Base-by-base conservation (phyloP, 768 basidiomycete species). In the Leccinum arenicola region DNA sequence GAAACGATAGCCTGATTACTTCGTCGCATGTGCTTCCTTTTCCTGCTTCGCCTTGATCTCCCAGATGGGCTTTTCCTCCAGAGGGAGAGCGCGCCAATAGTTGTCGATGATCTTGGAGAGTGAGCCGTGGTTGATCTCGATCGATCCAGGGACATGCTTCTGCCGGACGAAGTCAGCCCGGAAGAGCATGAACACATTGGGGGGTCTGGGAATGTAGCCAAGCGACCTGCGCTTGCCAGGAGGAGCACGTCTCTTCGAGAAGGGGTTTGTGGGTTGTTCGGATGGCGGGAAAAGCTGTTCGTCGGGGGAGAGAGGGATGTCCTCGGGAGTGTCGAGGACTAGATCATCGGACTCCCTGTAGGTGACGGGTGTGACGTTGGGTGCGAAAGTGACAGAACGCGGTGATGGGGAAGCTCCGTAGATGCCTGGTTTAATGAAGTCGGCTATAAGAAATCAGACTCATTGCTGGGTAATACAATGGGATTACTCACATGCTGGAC, bases 1-100 rank as follows among this genome's bases (percentile, higher is more conserved):
- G 72, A 80, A 82, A 35, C 77, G 75, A 52, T 81, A 92, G 62
- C 89, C 81, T 1, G 90, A 90, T 69, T 88, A 89, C 59, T 74
- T 77, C 40, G 77, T 76, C 57, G 87, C 84, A 74, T 92, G 89
- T 31, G 84, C 85, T 0, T 84, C 86, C 73, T 89, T 90, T 25
- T 85, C 89, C 48, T 83, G 80, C 68, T 88, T 87, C 0, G 90
- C 90, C 58, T 82, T 82, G 36, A 81, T 73, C 66, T 91, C 88
- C 90, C 90, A 92, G 17, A 83, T 76, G 4, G 80, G 80, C 67
- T 87, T 88, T 71, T 92, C 87, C 15, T 86, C 82, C 17, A 84
- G 78, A 0, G 88, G 86, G 3, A 92, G 81, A 0, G 84, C 71
- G 25, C 85, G 81, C 90, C 90, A 92, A 63, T 78, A 80, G 57